Percentiles rank a stretch among this genome's conserved stretches.
phyloP scores from a whole-genome alignment of 163 green algal genomes.

The Chlamydomonas reinhardtii region DNA sequence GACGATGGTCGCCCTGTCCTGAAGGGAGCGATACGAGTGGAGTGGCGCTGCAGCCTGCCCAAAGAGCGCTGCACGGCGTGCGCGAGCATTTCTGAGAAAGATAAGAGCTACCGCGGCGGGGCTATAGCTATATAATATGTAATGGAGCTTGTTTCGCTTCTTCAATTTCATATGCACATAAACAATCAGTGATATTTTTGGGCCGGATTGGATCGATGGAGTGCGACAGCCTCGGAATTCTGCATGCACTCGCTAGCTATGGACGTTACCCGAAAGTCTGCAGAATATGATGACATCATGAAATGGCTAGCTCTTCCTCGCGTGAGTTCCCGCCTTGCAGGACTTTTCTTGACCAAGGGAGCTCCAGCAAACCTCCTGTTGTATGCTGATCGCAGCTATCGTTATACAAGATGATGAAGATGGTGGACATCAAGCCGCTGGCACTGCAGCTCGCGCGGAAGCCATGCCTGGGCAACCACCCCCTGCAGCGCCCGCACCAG shows the following conservation, averaged over 20 bases:
- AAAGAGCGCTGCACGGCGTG: not conserved
- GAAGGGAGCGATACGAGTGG: not conserved
- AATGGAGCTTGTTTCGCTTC: no score
- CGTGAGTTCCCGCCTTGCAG: not conserved
- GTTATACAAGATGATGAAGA: not conserved
- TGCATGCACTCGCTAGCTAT: not conserved
- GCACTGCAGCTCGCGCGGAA: no score
- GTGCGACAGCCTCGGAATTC: not conserved
- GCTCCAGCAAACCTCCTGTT: not conserved
- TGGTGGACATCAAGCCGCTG: not conserved
- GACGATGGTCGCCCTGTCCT: not conserved
- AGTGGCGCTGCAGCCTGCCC: not conserved
- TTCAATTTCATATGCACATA: no score
- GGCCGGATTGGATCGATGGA: no score
- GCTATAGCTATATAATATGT: no score
- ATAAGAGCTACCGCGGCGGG: no score
- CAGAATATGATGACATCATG: not conserved
- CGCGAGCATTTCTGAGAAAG: not conserved
- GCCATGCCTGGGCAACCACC: not conserved
- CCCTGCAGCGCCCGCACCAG: not conserved
- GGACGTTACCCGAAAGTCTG: no score
- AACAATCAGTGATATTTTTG: not conserved
- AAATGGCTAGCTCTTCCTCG: not conserved
- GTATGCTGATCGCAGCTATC: not conserved
- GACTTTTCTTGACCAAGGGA: not conserved